These are phyloP conservation scores for Eudorina sp. DNA, from an alignment of 139 green algal genomes.

Conservation along the genomic window DNA sequence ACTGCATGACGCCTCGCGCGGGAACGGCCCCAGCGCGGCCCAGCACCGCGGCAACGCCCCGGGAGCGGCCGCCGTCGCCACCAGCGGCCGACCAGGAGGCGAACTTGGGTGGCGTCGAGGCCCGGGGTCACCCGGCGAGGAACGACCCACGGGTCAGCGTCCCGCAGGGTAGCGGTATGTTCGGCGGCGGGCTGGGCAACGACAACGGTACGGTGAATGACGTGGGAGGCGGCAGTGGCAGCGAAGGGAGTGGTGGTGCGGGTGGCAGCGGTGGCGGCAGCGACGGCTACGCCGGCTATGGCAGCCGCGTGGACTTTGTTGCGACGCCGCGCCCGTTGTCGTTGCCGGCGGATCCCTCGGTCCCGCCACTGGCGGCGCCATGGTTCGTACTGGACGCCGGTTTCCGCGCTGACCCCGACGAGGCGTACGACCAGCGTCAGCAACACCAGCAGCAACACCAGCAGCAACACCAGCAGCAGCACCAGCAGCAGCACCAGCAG, in stretches of 20 bases:
- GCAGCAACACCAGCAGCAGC: background rate
- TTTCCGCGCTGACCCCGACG: background rate
- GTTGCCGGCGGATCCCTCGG: background rate
- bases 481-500: too few relatives aligned
- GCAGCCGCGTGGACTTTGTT: too few relatives aligned
- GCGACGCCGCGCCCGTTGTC: too few relatives aligned
- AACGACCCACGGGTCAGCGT: too few relatives aligned
- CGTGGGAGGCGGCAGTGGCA: background rate
- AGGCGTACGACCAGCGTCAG: background rate
- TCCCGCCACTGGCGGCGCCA: background rate
- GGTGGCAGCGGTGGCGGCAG: background rate
- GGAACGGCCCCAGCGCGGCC: too few relatives aligned
- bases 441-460: background rate
- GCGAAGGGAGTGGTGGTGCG: background rate
- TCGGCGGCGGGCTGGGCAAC: background rate
- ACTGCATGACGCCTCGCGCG: background rate
- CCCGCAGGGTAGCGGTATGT: background rate
- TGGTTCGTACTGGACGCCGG: background rate
- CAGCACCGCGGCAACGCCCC: background rate
- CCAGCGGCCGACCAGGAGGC: background rate
- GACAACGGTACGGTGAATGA: background rate
- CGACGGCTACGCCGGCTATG: background rate
- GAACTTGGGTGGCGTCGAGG: too few relatives aligned
- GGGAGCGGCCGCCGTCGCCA: background rate
- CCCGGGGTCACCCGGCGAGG: too few relatives aligned